Evolutionary conservation across 2,329 filamentous ascomycete genomes (phyloP).

Genomic region (Whalleya microplaca): DNA sequence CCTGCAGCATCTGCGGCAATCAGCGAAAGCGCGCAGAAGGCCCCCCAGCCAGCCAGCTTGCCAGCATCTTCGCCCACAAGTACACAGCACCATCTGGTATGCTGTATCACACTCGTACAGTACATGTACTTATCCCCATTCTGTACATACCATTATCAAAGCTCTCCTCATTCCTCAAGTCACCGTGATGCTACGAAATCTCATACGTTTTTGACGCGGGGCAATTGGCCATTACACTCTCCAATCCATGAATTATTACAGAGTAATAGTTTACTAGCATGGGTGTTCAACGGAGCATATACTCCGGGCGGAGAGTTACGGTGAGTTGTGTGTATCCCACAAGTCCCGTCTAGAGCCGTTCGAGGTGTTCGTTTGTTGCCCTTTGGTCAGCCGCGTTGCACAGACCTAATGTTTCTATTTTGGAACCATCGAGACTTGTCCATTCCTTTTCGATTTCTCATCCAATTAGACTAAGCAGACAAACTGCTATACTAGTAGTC

Average conservation of each 20-base stretch:
- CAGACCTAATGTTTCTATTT: background rate
- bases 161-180: background rate
- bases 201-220: background rate
- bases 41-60: background rate
- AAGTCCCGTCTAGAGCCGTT: conserved; percentile 13
- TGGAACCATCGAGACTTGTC: background rate
- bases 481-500: background rate
- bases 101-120: too few relatives aligned
- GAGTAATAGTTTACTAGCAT: background rate
- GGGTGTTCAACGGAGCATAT: conserved; percentile 12
- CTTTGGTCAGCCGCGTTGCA: background rate
- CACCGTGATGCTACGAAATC: background rate
- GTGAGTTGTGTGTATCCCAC: conserved; percentile 5
- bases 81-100: too few relatives aligned
- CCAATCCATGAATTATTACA: too few relatives aligned
- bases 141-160: background rate
- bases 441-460: background rate
- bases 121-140: background rate
- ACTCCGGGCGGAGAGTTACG: conserved; percentile 18
- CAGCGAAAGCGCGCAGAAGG: background rate
- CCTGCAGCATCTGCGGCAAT: too few relatives aligned
- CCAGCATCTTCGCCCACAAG: background rate
- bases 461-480: background rate
- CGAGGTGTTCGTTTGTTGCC: background rate
- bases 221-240: background rate